Evolutionary conservation across 2,329 filamentous ascomycete genomes (phyloP), one percentile per base, ranked within the genome.

Genomic region (Penicillium decumbens): DNA sequence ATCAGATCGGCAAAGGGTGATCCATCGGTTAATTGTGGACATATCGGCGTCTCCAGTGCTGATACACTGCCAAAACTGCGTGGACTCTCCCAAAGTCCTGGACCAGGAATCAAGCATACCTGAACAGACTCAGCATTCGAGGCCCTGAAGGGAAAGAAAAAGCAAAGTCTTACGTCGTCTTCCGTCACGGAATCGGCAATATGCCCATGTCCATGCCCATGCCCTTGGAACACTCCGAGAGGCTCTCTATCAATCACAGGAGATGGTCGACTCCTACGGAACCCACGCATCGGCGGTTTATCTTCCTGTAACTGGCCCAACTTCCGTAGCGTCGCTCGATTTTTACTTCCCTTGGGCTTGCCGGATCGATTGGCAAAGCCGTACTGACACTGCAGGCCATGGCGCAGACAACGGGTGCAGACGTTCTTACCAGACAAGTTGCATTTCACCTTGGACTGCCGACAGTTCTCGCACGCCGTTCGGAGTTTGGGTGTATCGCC

Each of bases 381-480:
- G 48, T 71, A 70, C 51, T 64, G 65, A 47, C 68, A 71, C 41
- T 63, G 62, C 39, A 70, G 50, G 7, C 67, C 68, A 51, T 71
- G 67, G 13, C 68, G 68, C 29, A 66, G 60, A 54, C 68, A 71
- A 12, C 68, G 66, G 33, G 65, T 64, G 55, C 68, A 71, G n/a
- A 64, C 60, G 39, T 63, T 63, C 43, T 68, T 67, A 39, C 66
- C 65, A 2, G 66, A 68, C 32, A 69, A 35, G 45, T 68, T 68
- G 56, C 68, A 71, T 56, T 70, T 70, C 38, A 71, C 68, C 48
- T 71, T 71, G 25, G 68, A 71, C 51, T 70, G 68, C 28, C 68
- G 60, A 57, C 68, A 71, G 29, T 69, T 68, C 53, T 71, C 68
- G 45, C 68, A 71, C 15, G 68, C 68, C 15, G 68, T 64, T 54